These are phyloP conservation scores for Coffea humblotiana DNA, from an alignment of 305 asterid genomes.

Conservation along the genomic window DNA sequence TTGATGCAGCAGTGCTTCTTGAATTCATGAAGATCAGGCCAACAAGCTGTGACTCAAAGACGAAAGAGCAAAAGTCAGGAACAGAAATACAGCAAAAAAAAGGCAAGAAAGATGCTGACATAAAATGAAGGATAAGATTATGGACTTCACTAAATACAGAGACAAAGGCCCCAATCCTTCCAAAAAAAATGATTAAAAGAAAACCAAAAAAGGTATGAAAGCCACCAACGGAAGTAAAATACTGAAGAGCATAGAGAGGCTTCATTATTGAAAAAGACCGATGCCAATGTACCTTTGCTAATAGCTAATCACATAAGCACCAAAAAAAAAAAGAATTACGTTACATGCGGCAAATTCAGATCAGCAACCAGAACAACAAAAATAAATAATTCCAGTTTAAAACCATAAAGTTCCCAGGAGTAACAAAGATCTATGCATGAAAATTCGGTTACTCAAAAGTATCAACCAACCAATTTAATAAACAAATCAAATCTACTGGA, in stretches of 20 bases:
- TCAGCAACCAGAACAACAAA: background rate
- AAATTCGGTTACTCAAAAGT: background rate
- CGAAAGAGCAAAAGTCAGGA: conserved; percentile 15
- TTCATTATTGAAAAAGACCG: background rate
- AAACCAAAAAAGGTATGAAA: background rate
- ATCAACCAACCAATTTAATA: background rate
- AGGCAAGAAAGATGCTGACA: background rate
- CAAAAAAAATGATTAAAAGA: too few relatives aligned
- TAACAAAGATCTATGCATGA: conserved; percentile 1
- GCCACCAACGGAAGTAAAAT: background rate
- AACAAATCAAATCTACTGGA: background rate
- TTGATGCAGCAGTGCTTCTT: conserved; percentile 53
- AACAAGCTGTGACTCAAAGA: conserved; percentile 30
- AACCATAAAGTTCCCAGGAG: background rate
- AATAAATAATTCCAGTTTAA: background rate
- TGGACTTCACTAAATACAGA: background rate
- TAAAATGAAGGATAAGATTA: background rate
- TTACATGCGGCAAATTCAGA: background rate
- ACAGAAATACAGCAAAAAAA: background rate
- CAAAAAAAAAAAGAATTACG: background rate
- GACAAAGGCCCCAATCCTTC: background rate
- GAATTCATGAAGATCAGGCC: conserved; percentile 79
- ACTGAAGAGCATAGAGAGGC: background rate
- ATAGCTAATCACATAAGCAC: background rate
- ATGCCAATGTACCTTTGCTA: background rate